Evolutionary conservation across 106 monocot genomes (phyloP).

Genomic region (Acanthochlamys bracteata): DNA sequence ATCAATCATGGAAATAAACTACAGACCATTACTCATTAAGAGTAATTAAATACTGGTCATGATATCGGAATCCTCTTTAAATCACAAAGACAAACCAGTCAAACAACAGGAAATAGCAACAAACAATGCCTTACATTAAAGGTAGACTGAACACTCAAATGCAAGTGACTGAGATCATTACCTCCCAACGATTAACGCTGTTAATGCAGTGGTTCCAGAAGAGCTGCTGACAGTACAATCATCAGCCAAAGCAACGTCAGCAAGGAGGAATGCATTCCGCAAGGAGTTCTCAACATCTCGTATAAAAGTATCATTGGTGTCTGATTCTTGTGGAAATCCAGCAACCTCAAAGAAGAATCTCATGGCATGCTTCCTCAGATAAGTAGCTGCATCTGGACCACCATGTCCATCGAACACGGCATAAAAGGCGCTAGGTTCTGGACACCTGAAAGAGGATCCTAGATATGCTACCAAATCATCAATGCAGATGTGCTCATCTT

Average conservation of each 20-base stretch:
- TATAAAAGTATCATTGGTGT: conserved; percentile 35
- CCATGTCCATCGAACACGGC: conserved; percentile 83
- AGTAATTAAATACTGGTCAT: no score
- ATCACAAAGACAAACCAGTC: no score
- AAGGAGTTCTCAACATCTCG: conserved; percentile 40
- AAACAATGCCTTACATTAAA: neutral
- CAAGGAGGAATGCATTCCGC: conserved; percentile 47
- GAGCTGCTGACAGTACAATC: conserved; percentile 45
- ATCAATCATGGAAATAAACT: no score
- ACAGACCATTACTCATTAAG: no score
- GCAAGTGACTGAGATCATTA: conserved; percentile 1
- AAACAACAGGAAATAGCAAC: no score
- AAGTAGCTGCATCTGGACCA: conserved; percentile 75
- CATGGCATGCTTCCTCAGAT: conserved; percentile 57
- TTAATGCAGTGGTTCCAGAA: conserved; percentile 69
- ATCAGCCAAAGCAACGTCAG: conserved; percentile 61
- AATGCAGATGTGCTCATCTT: conserved; percentile 29
- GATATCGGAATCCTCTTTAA: no score
- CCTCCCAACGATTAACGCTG: conserved; percentile 67
- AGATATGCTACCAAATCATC: conserved; percentile 21
- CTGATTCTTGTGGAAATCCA: conserved; percentile 46
- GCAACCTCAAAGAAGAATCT: conserved; percentile 62
- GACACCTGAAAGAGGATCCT: conserved; percentile 11
- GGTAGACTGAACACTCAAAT: neutral
- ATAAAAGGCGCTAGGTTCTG: conserved; percentile 23